A percentile compares a stretch with the other conserved stretches of the same genome.
These are phyloP conservation scores for Scedosporium aurantiacum DNA, from an alignment of 2,329 filamentous ascomycete genomes.

Conservation along the genomic window DNA sequence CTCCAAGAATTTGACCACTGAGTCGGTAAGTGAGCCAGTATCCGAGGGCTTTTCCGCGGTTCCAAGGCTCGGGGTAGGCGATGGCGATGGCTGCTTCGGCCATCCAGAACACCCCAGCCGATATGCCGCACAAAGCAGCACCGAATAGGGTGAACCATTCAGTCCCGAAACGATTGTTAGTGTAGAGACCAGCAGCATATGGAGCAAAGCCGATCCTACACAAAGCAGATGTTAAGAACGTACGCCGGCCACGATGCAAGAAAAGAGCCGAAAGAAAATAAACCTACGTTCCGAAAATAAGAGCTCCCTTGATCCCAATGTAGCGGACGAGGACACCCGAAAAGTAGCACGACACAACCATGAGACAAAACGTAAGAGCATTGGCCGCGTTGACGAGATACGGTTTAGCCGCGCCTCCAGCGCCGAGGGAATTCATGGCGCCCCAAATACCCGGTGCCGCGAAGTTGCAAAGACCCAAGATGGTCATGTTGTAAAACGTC, in stretches of 20 bases:
- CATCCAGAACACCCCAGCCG: conserved; percentile 66
- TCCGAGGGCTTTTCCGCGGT: conserved; percentile 52
- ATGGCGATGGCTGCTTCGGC: conserved; percentile 64
- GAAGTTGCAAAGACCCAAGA: conserved; percentile 61
- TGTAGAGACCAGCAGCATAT: conserved; percentile 60
- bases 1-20: conserved; percentile 57
- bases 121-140: conserved; percentile 57
- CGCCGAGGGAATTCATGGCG: conserved; percentile 63
- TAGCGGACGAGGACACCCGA: conserved; percentile 52
- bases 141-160: conserved; percentile 61
- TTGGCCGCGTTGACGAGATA: conserved; percentile 58
- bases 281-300: conserved; percentile 46
- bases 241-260: background rate
- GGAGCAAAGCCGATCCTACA: conserved; percentile 53
- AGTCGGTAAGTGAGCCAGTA: conserved; percentile 54
- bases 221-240: conserved; percentile 10
- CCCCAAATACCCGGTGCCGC: conserved; percentile 62
- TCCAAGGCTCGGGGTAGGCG: conserved; percentile 59
- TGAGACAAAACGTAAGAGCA: conserved; percentile 59
- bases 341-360: conserved; percentile 61
- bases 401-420: conserved; percentile 53
- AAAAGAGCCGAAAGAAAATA: background rate
- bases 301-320: conserved; percentile 58
- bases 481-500: conserved; percentile 61
- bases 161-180: conserved; percentile 57